A percentile compares a stretch with the other conserved stretches of the same genome.
Evolutionary conservation across 345 rosid species (phyloP).

Genomic region (Adansonia digitata): DNA sequence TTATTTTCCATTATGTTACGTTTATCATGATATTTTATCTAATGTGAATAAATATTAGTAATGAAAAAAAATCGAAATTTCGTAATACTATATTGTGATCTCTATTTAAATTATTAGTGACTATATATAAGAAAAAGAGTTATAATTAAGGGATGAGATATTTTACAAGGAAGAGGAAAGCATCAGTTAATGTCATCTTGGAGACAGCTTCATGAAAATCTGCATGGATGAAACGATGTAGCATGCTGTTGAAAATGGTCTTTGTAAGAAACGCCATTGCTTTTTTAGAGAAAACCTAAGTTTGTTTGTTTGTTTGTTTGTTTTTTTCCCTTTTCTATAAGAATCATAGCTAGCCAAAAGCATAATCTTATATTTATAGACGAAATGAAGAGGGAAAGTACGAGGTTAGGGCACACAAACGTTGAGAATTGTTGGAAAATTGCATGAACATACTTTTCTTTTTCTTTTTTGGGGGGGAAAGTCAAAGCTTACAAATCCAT

Average conservation of each 20-base stretch:
- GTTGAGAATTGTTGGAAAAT: background rate
- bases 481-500: too few relatives aligned
- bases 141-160: too few relatives aligned
- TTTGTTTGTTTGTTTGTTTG: background rate
- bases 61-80: too few relatives aligned
- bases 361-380: background rate
- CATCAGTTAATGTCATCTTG: slow-evolving; percentile 37
- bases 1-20: too few relatives aligned
- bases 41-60: too few relatives aligned
- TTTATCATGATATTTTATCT: too few relatives aligned
- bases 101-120: too few relatives aligned
- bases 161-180: slow-evolving; percentile 38
- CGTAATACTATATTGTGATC: too few relatives aligned
- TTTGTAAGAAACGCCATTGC: slow-evolving; percentile 9
- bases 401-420: background rate
- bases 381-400: background rate
- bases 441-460: background rate
- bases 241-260: slow-evolving; percentile 6
- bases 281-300: background rate
- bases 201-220: slow-evolving; percentile 37
- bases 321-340: background rate
- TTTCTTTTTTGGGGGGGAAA: too few relatives aligned
- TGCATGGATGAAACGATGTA: slow-evolving; percentile 27
- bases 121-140: too few relatives aligned
- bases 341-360: background rate